phyloP scores from a whole-genome alignment of 2,329 filamentous ascomycete species.

The Exophiala alcalophila region DNA sequence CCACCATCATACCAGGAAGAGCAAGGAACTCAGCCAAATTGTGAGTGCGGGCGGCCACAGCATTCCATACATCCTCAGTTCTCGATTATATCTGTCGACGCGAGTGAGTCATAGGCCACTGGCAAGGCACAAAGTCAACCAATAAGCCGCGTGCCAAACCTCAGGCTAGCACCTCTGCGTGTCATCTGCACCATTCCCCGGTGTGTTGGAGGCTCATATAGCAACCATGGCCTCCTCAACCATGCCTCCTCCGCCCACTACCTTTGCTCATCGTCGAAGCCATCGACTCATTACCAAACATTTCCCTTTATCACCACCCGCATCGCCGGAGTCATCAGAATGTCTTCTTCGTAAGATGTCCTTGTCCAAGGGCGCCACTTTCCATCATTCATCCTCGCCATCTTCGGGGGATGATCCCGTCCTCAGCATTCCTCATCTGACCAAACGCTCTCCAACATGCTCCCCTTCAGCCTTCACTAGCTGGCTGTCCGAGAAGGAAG shows the following conservation, averaged over 20 bases:
- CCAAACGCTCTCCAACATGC: slow-evolving; percentile 63
- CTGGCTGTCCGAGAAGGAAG: slow-evolving; percentile 62
- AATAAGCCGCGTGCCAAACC: slow-evolving; percentile 25
- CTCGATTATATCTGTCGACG: slow-evolving; percentile 21
- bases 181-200: slow-evolving; percentile 25
- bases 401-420: slow-evolving; percentile 44
- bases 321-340: slow-evolving; percentile 30
- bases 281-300: slow-evolving; percentile 27
- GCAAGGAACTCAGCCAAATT: slow-evolving; percentile 7
- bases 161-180: slow-evolving; percentile 21
- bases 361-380: slow-evolving; percentile 69
- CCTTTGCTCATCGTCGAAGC: slow-evolving; percentile 31
- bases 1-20: neutral
- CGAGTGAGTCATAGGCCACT: slow-evolving; percentile 27
- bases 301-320: slow-evolving; percentile 25
- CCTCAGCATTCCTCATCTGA: slow-evolving; percentile 50
- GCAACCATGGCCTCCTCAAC: slow-evolving; percentile 24
- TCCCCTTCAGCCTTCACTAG: slow-evolving; percentile 33
- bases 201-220: slow-evolving; percentile 23
- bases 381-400: slow-evolving; percentile 46
- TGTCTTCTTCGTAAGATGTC: slow-evolving; percentile 45
- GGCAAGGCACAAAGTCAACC: slow-evolving; percentile 15
- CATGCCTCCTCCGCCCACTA: slow-evolving; percentile 29
- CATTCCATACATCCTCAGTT: slow-evolving; percentile 13
- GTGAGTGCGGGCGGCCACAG: slow-evolving; percentile 23